phyloP scores from a whole-genome alignment of 1,284 basidiomycete species.

The Trichosporon ovoides region DNA sequence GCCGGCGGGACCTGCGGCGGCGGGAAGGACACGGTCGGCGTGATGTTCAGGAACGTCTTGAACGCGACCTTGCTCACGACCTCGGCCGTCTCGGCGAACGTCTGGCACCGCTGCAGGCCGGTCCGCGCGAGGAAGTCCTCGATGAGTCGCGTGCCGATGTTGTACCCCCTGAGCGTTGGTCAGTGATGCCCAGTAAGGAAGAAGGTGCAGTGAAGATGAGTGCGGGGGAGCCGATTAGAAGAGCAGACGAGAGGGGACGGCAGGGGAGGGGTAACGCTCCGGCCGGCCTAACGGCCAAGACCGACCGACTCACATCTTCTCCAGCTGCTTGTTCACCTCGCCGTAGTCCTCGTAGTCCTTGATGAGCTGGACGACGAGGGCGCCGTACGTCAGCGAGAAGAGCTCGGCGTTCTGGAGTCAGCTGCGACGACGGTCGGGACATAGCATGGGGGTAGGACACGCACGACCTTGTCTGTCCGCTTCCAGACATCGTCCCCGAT shows the following conservation, averaged over 20 bases:
- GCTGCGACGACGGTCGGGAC: background rate
- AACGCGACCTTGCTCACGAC: conserved; percentile 97
- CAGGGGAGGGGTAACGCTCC: background rate
- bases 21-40: conserved; percentile 72
- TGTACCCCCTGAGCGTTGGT: conserved; percentile 77
- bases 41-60: conserved; percentile 94
- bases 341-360: conserved; percentile 98
- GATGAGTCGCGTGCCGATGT: conserved; percentile 91
- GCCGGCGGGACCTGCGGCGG: conserved; percentile 47
- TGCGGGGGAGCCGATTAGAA: background rate
- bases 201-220: background rate
- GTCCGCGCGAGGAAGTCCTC: conserved; percentile 96
- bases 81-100: conserved; percentile 91
- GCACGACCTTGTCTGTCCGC: conserved; percentile 81
- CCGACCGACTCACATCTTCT: conserved; percentile 54
- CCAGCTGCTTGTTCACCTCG: conserved; percentile 64
- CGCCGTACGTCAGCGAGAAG: conserved; percentile 94
- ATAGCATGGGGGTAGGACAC: conserved; percentile 32
- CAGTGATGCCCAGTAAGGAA: background rate
- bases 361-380: conserved; percentile 94
- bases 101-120: conserved; percentile 72
- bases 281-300: background rate
- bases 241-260: background rate
- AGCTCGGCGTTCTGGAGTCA: conserved; percentile 71
- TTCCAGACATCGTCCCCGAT: conserved; percentile 81